Evolutionary conservation across 73 alveolate species (phyloP).

Genomic region (Symbiodinium natans): DNA sequence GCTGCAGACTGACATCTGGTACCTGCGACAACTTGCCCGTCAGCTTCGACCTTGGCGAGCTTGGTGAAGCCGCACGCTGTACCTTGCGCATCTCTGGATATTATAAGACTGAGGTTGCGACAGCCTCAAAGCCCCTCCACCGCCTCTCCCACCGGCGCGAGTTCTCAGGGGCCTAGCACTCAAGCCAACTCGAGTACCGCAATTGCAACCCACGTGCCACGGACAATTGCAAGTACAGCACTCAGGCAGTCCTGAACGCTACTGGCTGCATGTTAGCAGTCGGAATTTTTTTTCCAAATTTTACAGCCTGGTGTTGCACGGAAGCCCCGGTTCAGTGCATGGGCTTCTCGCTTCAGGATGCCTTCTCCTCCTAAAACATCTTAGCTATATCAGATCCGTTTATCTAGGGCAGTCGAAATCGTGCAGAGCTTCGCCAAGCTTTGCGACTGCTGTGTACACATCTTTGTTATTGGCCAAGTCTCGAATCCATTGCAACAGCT

Average conservation of each 20-base stretch:
- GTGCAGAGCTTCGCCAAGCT: neutral
- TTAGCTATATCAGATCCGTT: neutral
- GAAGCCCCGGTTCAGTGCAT: too few species aligned
- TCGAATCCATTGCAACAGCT: neutral
- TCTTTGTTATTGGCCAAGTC: neutral
- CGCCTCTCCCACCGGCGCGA: neutral
- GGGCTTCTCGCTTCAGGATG: too few species aligned
- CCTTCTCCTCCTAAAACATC: too few species aligned
- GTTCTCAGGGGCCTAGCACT: neutral
- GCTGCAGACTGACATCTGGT: slow-evolving; percentile 69
- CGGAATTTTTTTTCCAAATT: too few species aligned
- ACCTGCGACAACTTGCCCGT: slow-evolving; percentile 88
- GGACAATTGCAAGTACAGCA: too few species aligned
- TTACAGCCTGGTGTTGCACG: too few species aligned
- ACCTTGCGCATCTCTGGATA: too few species aligned
- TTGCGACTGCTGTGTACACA: slow-evolving; percentile 19
- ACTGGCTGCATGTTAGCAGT: too few species aligned
- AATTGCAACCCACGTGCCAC: too few species aligned
- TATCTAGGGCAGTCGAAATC: neutral
- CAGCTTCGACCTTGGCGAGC: neutral
- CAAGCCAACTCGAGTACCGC: neutral
- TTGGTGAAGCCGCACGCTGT: neutral
- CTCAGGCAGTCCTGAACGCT: too few species aligned
- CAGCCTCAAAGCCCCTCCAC: slow-evolving; percentile 4
- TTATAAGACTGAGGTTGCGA: slow-evolving; percentile 14